Evolutionary conservation across 176 grass and related monocot species (phyloP).

Genomic region (Avena sativa): DNA sequence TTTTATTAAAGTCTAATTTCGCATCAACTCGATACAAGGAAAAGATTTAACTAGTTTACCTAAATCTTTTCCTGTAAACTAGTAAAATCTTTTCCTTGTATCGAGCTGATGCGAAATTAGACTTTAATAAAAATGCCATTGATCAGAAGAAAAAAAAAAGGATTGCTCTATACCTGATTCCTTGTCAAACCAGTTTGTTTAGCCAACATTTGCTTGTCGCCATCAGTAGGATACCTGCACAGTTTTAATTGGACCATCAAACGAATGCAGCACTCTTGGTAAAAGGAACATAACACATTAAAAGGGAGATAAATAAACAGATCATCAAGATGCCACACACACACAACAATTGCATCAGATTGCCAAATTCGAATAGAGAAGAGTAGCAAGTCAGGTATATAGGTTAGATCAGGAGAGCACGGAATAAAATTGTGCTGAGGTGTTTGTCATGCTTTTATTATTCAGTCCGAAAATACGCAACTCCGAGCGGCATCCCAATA

Average conservation of each 20-base stretch:
- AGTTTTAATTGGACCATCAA: neutral
- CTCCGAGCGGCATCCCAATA: neutral
- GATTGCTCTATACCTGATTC: conserved; percentile 54
- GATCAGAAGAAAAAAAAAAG: no score
- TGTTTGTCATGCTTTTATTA: neutral
- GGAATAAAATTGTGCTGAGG: neutral
- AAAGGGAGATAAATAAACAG: neutral
- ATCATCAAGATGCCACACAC: neutral
- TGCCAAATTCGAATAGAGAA: neutral
- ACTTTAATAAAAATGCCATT: no score
- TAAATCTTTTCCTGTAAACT: no score
- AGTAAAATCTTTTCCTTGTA: no score
- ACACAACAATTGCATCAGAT: neutral
- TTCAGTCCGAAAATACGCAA: neutral
- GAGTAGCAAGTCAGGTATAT: neutral
- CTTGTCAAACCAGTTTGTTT: conserved; percentile 86
- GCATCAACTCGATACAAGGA: no score
- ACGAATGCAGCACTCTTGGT: neutral
- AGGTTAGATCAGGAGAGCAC: neutral
- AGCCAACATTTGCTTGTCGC: conserved; percentile 90
- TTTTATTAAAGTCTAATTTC: no score
- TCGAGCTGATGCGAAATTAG: no score
- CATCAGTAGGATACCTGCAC: conserved; percentile 84
- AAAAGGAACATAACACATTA: no score
- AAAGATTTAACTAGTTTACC: no score